Percentiles rank a stretch among this genome's conserved stretches.
phyloP scores from a whole-genome alignment of 306 rosid species.

The Cicer chorassanicum region DNA sequence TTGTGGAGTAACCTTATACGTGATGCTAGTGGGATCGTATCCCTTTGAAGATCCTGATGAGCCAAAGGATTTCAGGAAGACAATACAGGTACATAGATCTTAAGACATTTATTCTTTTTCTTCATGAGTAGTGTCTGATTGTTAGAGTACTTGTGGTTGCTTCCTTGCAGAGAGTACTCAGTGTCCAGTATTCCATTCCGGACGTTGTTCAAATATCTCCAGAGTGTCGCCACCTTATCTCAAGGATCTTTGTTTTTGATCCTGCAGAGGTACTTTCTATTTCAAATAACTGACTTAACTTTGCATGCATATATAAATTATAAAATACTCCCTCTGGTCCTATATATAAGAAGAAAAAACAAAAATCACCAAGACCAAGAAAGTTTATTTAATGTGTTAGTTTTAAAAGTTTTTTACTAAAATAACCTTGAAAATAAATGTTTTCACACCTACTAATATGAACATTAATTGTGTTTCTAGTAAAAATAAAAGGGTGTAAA shows the following conservation, averaged over 20 bases:
- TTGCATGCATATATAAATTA: slow-evolving; percentile 5
- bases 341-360: too few relatives aligned
- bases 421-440: too few relatives aligned
- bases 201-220: slow-evolving; percentile 71
- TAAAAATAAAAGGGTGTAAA: too few relatives aligned
- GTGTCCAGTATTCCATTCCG: slow-evolving; percentile 88
- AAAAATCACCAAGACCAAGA: too few relatives aligned
- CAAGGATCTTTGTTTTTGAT: slow-evolving; percentile 85
- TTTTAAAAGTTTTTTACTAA: too few relatives aligned
- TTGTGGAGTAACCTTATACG: slow-evolving; percentile 92
- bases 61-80: slow-evolving; percentile 85
- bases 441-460: too few relatives aligned
- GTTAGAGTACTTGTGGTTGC: slow-evolving; percentile 41
- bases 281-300: slow-evolving; percentile 1
- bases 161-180: slow-evolving; percentile 72
- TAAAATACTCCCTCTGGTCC: too few relatives aligned
- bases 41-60: slow-evolving; percentile 95
- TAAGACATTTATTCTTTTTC: slow-evolving; percentile 17
- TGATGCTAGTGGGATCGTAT: slow-evolving; percentile 86
- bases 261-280: slow-evolving; percentile 67
- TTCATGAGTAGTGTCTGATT: slow-evolving; percentile 26
- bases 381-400: too few relatives aligned
- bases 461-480: too few relatives aligned
- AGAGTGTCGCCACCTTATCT: slow-evolving; percentile 76
- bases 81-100: slow-evolving; percentile 69